Evolutionary conservation across 2,329 filamentous ascomycete species (phyloP).

Genomic region (Pseudocercospora fuligena): DNA sequence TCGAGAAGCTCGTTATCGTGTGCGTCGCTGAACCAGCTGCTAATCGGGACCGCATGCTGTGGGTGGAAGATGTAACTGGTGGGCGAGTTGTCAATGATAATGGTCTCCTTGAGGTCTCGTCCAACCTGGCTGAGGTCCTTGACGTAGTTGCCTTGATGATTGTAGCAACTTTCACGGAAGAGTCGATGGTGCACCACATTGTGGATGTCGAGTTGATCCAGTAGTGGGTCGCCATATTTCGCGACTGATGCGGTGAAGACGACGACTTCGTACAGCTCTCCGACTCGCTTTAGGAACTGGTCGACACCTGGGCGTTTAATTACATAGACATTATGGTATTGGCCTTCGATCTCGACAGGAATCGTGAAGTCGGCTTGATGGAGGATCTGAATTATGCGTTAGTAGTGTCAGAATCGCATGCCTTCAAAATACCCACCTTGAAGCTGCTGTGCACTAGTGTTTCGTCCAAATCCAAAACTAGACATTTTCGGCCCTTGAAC

Average conservation of each 20-base stretch:
- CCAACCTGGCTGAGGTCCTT: constrained; percentile 98
- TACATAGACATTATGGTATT: constrained; percentile 99
- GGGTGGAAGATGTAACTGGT: constrained; percentile 99
- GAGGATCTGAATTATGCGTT: constrained; percentile 69
- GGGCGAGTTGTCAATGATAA: constrained; percentile 99
- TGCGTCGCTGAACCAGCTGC: constrained; percentile 99
- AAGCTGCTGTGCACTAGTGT: constrained; percentile 98
- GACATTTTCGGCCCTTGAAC: constrained; percentile 85
- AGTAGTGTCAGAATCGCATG: neutral
- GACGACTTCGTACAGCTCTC: constrained; percentile 96
- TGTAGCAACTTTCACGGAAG: constrained; percentile 98
- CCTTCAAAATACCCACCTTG: constrained; percentile 67
- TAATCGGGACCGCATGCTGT: constrained; percentile 97
- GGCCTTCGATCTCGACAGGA: constrained; percentile 97
- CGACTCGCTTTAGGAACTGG: constrained; percentile 97
- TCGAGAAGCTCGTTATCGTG: constrained; percentile 99
- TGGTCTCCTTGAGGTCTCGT: constrained; percentile 92
- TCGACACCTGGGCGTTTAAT: constrained; percentile 99
- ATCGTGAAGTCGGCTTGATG: constrained; percentile 99
- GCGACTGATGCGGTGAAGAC: constrained; percentile 98
- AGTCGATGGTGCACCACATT: constrained; percentile 93
- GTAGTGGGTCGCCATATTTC: constrained; percentile 96
- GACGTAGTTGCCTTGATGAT: constrained; percentile 99
- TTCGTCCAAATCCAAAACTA: constrained; percentile 94
- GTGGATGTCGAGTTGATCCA: constrained; percentile 97